These are phyloP conservation scores for Brettanomyces bruxellensis DNA, from an alignment of 805 yeast species.

Conservation along the genomic window DNA sequence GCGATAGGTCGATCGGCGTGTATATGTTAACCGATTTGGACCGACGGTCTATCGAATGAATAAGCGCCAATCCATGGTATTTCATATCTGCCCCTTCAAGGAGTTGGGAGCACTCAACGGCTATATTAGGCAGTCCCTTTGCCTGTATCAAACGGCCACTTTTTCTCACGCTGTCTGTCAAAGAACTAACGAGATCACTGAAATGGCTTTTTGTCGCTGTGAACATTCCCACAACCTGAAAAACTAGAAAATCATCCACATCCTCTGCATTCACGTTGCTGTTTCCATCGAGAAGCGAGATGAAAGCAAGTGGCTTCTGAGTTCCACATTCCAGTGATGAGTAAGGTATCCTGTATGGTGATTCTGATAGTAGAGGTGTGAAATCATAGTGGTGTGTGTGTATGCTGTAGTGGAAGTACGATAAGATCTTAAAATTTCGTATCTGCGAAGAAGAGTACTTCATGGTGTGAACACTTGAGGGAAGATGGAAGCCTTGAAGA, in stretches of 20 bases:
- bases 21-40: conserved; percentile 42
- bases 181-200: not conserved
- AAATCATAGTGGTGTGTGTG: conserved; percentile 27
- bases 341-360: conserved; percentile 35
- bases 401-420: conserved; percentile 41
- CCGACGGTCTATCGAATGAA: conserved; percentile 52
- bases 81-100: conserved; percentile 9
- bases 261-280: conserved; percentile 25
- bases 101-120: conserved; percentile 9
- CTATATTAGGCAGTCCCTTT: conserved; percentile 19
- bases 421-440: conserved; percentile 39
- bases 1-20: conserved; percentile 30
- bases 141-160: not conserved
- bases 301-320: conserved; percentile 24
- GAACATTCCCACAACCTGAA: conserved; percentile 33
- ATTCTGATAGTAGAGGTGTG: conserved; percentile 28
- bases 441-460: conserved; percentile 43
- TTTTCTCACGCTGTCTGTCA: not conserved
- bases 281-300: conserved; percentile 18
- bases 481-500: conserved; percentile 6
- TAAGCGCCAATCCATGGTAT: conserved; percentile 46
- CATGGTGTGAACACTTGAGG: conserved; percentile 7
- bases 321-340: conserved; percentile 11
- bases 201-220: conserved; percentile 13
- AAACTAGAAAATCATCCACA: conserved; percentile 28